Base-by-base conservation (phyloP, 805 yeast species). In the Blastobotrys mokoenaii region DNA sequence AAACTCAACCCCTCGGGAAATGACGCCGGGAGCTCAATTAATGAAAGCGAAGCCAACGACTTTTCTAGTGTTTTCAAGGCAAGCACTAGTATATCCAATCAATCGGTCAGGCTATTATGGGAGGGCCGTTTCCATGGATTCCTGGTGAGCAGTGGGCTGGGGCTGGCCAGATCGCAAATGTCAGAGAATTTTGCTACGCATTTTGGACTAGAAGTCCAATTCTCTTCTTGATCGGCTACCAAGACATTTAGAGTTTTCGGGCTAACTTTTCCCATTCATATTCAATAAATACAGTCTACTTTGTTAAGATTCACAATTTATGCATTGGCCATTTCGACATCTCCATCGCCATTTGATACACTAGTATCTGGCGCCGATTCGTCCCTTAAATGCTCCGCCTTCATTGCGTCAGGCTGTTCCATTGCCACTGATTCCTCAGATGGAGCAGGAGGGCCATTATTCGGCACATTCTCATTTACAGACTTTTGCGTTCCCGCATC, bases 61-160 rank as follows among this genome's bases (percentile, higher is more conserved):
- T 83, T 80, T 56, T 71, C 80, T 1, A 80, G 85, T 47, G 90
- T 86, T 11, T 62, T 88, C 52, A 88, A 85, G 60, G 64, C 81
- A 2, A 76, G 89, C 45, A 78, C 93, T 0, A 79, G 87, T 38
- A 52, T 86, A 27, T 79, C 76, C 38, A 82, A 80, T 43, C 73
- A 70, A 51, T 71, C 77, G 48, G 54, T 85, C 11, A 78, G 77
- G 48, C 41, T 88, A 4, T 65, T 85, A 38, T 90, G 97, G 96
- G 96, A 85, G 56, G 96, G 97, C 0, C 76, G 83, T 49, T 77
- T 76, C 55, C 80, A 82, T 55, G 94, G 86, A 37, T 84, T 90
- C 60, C 61, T 90, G 43, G 67, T 89, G 2, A 77, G 85, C 41
- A 75, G 90, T 1, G 97, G 97, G 0, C 70, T 77, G 5, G 77